These are phyloP conservation scores for Dryas octopetala DNA, from an alignment of 306 rosid genomes.

Conservation along the genomic window DNA sequence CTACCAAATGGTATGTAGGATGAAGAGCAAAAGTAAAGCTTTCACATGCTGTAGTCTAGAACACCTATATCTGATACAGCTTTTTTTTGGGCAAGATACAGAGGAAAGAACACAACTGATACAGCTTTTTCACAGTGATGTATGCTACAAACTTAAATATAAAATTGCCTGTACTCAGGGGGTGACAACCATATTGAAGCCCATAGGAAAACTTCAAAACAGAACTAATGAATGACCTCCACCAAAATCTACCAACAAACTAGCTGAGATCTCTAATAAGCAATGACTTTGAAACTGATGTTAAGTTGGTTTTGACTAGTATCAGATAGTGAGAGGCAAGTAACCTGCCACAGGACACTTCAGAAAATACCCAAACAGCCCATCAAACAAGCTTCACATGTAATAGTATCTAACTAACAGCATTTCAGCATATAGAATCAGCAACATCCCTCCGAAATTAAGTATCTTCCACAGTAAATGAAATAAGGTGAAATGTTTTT, in stretches of 20 bases:
- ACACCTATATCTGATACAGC: no score
- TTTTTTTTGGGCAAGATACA: no score
- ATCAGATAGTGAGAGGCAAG: not conserved
- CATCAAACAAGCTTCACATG: not conserved
- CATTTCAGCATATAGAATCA: not conserved
- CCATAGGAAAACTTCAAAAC: not conserved
- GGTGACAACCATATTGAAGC: not conserved
- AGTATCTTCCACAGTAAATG: not conserved
- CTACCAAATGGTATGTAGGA: no score
- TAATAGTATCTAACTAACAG: not conserved
- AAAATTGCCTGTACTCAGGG: not conserved
- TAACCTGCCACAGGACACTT: not conserved
- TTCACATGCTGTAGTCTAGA: no score
- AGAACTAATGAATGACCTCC: not conserved
- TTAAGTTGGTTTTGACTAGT: constrained; percentile 5
- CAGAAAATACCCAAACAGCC: not conserved
- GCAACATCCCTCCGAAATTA: not conserved
- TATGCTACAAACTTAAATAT: no score
- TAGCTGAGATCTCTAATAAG: not conserved
- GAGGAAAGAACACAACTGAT: no score
- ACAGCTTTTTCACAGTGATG: no score
- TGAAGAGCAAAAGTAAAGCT: no score
- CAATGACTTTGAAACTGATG: not conserved
- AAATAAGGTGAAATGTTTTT: not conserved
- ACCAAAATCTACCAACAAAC: not conserved